phyloP scores from a whole-genome alignment of 2,329 filamentous ascomycete genomes.

The Monilinia aucupariae region DNA sequence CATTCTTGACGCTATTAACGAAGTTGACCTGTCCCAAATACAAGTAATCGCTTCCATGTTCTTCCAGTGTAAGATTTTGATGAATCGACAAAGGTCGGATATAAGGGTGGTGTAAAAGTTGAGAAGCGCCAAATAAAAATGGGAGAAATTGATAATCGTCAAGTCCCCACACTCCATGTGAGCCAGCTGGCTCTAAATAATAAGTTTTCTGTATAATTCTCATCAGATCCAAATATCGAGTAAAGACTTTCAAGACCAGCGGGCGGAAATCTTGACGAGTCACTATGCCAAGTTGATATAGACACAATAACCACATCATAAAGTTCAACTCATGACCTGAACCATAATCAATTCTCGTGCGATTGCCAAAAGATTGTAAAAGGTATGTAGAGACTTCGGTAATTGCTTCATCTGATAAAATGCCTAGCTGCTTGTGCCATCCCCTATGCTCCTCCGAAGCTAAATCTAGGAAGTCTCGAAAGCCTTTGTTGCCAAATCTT shows the following conservation, averaged over 20 bases:
- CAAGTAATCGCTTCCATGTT: conserved; percentile 75
- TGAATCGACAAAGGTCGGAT: conserved; percentile 79
- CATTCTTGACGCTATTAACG: conserved; percentile 94
- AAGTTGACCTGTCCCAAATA: conserved; percentile 91
- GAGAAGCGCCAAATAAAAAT: conserved; percentile 89
- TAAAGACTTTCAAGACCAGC: conserved; percentile 72
- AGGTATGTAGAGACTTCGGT: conserved; percentile 77
- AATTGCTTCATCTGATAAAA: conserved; percentile 49
- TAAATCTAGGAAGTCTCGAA: conserved; percentile 73
- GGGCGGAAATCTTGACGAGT: conserved; percentile 61
- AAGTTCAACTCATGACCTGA: conserved; percentile 98
- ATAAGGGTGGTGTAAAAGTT: conserved; percentile 77
- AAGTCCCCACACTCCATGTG: conserved; percentile 94
- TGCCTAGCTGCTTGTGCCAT: conserved; percentile 61
- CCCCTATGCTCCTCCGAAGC: conserved; percentile 45
- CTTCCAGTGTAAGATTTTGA: conserved; percentile 79
- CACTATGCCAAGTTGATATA: conserved; percentile 71
- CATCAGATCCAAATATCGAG: conserved; percentile 80
- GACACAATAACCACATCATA: conserved; percentile 89
- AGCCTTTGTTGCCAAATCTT: conserved; percentile 90
- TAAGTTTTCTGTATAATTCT: conserved; percentile 83
- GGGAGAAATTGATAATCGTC: conserved; percentile 97
- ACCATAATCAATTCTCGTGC: conserved; percentile 86
- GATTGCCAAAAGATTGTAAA: conserved; percentile 77
- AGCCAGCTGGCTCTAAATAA: conserved; percentile 94